A percentile compares a stretch with the other conserved stretches of the same genome.
phyloP scores from a whole-genome alignment of 177 flowering plant species.

The Vitis hybrid region DNA sequence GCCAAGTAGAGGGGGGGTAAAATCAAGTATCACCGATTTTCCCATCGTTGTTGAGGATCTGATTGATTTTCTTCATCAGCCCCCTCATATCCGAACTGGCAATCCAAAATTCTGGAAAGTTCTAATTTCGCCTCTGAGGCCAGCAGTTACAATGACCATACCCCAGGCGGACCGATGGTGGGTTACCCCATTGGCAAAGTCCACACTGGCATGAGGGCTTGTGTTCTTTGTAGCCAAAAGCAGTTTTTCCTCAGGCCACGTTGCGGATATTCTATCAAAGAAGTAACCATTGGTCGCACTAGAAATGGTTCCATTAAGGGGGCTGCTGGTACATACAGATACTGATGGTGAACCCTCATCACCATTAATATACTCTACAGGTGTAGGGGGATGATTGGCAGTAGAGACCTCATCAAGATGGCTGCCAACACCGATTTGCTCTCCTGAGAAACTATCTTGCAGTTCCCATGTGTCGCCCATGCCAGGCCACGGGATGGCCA shows the following conservation, averaged over 20 bases:
- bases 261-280: conserved; percentile 67
- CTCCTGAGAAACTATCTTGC: conserved; percentile 25
- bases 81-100: conserved; percentile 63
- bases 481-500: conserved; percentile 97
- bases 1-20: conserved; percentile 1
- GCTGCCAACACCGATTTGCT: conserved; percentile 27
- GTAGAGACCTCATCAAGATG: conserved; percentile 38
- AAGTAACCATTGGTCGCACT: conserved; percentile 64
- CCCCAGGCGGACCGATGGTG: conserved; percentile 66
- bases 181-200: conserved; percentile 40
- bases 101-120: conserved; percentile 93
- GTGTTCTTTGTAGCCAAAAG: conserved; percentile 39
- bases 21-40: not conserved
- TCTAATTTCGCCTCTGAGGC: conserved; percentile 82
- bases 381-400: conserved; percentile 58
- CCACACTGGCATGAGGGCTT: conserved; percentile 53
- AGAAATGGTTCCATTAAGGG: conserved; percentile 54
- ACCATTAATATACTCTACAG: conserved; percentile 41
- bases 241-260: conserved; percentile 92
- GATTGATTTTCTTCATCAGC: not conserved
- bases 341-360: conserved; percentile 38
- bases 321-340: conserved; percentile 48
- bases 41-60: not conserved
- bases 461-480: conserved; percentile 37
- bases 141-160: conserved; percentile 92